Base-by-base conservation (phyloP, 2,329 filamentous ascomycete genomes). In the Bipolaris oryzae region DNA sequence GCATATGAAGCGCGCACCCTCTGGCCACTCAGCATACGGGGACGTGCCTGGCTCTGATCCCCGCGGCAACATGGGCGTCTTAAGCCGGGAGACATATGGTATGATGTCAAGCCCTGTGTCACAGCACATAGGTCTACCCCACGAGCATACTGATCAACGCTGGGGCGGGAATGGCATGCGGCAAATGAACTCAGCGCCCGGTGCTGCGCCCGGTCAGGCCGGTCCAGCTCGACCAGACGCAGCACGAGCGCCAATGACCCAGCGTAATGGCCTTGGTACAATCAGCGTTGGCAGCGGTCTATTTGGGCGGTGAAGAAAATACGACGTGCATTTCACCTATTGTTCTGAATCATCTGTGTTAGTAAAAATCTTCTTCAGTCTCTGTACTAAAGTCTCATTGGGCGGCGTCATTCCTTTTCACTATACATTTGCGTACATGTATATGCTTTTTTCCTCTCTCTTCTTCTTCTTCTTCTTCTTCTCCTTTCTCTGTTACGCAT, bases 1-100 rank as follows among this genome's bases (percentile, higher is more conserved):
- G 35, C 74, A 76, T 23, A 72, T 76, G 67, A 77, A 76, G 56
- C 68, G 73, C 34, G 67, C 72, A 53, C 70, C 72, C 15, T 60
- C 58, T 23, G 71, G 73, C 18, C 71, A 71, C 28, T 46, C 57
- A 38, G 49, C 57, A 2, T 73, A 71, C 39, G 51, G 55, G 1
- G 71, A 76, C n/a, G 66, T 61, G 7, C 61, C 70, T 25, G 63
- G 61, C n/a, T 65, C 70, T 5, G 62, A 71, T 38, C 55, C 66
- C 50, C 70, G 71, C 38, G 67, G 64, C 37, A 68, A 66, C 37
- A 58, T 69, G 41, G 59, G 63, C 6, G 53, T 62, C 7, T 18
- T 72, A 13, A 60, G 64, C 6, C 63, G 70, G 48, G 72, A 74
- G 10, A 52, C 69, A 1, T 74, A 75, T 59, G 56, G 63, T 7